Evolutionary conservation across 164 flowering plant species (phyloP).

Genomic region (Liriodendron chinense): DNA sequence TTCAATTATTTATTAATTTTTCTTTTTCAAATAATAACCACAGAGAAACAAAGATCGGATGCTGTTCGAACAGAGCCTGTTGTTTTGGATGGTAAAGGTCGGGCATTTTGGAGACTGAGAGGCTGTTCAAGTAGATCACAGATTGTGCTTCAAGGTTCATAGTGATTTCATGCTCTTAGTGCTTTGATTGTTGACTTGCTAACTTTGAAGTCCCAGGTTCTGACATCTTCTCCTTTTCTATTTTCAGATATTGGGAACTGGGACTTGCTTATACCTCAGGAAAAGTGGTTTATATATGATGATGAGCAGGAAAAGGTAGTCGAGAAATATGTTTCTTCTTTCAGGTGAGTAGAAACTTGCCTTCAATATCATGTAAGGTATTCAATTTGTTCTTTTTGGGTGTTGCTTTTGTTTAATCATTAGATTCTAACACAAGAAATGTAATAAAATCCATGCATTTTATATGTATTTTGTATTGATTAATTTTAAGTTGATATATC

Average conservation of each 20-base stretch:
- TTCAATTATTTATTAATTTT: neutral
- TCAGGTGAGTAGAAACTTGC: conserved; percentile 23
- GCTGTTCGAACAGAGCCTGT: conserved; percentile 68
- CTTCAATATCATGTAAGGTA: too few relatives aligned
- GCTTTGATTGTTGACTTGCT: neutral
- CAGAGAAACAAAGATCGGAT: conserved; percentile 44
- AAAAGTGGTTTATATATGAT: conserved; percentile 36
- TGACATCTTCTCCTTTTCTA: neutral
- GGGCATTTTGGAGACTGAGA: conserved; percentile 60
- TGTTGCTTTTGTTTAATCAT: too few relatives aligned
- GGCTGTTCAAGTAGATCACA: conserved; percentile 28
- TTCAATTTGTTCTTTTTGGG: too few relatives aligned
- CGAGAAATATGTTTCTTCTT: conserved; percentile 26
- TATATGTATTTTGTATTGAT: too few relatives aligned
- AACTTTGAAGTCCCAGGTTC: neutral
- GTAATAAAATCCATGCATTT: too few relatives aligned
- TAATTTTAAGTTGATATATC: too few relatives aligned
- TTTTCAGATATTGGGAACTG: conserved; percentile 25
- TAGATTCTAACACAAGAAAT: too few relatives aligned
- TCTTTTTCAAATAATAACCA: neutral
- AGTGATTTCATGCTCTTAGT: neutral
- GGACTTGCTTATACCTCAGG: conserved; percentile 22
- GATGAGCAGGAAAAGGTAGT: conserved; percentile 21
- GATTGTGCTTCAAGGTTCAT: conserved; percentile 66
- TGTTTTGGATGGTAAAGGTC: conserved; percentile 47